Evolutionary conservation across 2,329 filamentous ascomycete genomes (phyloP), one percentile per base, ranked within the genome.

Genomic region (Calonectria pseudoreteaudii): DNA sequence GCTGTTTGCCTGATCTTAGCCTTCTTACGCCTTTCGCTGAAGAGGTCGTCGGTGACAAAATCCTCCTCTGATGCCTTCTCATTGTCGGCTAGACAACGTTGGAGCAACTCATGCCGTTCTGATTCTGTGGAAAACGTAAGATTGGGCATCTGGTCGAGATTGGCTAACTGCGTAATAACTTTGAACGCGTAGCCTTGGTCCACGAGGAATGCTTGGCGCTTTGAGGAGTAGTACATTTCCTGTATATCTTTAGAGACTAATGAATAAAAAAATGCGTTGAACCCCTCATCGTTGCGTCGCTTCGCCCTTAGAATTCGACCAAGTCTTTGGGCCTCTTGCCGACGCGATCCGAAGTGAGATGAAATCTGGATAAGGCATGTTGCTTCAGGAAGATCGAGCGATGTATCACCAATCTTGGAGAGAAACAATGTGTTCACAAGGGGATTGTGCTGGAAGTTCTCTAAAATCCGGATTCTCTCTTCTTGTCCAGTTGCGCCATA

Each of bases 151-250:
- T 93, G 89, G 67, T 97, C 94, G 73, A 98, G 93, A 44, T 94
- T 95, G 78, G 95, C 92, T 4, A 98, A 89, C 81, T 96, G 94
- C 0, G 95, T 98, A 83, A 98, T 98, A 76, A 98, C 95, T 82
- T 98, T 98, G 89, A 98, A 98, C 0, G 95, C 95, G 82, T 98
- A 98, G 10, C 95, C 95, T 85, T 98, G 95, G 79, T 98, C 95
- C 36, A 98, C 95, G 0, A 98, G 88, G 86, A 98, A 98, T 1
- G 95, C 95, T 84, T 98, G 95, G 5, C 95, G 91, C 85, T 97
- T 98, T 20, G 94, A 94, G 0, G 95, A 97, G 83, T 96, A 98
- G 82, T 92, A 95, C 95, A 98, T 98, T 83, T 80, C 92, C 89
- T 38, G 86, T 85, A 96, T 98, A 82, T 98, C 95, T 83, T 98